Percentiles rank a stretch among this genome's conserved stretches.
These are phyloP conservation scores for Kodamaea restingae DNA, from an alignment of 805 yeast genomes.

Conservation along the genomic window DNA sequence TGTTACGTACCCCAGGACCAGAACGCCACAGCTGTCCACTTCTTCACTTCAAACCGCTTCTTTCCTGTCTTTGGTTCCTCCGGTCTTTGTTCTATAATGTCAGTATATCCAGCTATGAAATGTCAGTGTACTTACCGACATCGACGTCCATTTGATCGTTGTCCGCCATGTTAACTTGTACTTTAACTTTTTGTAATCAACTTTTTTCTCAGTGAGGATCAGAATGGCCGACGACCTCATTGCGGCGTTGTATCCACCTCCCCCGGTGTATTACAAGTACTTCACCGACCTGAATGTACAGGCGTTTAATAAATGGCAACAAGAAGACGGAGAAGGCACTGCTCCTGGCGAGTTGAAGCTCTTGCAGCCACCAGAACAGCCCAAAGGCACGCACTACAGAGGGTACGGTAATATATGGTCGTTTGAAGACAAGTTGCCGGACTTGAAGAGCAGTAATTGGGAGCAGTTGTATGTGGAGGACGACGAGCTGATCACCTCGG, in stretches of 20 bases:
- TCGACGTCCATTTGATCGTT: slow-evolving; percentile 32
- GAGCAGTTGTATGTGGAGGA: slow-evolving; percentile 58
- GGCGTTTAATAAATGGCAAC: slow-evolving; percentile 31
- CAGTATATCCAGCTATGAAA: slow-evolving; percentile 1
- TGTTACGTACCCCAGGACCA: slow-evolving; percentile 95
- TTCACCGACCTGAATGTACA: slow-evolving; percentile 69
- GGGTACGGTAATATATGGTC: slow-evolving; percentile 93
- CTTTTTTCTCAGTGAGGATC: too few relatives aligned
- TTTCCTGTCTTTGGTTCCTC: slow-evolving; percentile 32
- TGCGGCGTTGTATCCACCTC: slow-evolving; percentile 87
- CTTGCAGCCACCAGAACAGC: slow-evolving; percentile 61
- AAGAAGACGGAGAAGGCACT: slow-evolving; percentile 14
- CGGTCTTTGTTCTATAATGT: slow-evolving; percentile 15
- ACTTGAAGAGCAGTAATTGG: slow-evolving; percentile 72
- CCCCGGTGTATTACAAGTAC: slow-evolving; percentile 76
- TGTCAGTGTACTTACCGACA: slow-evolving; percentile 14
- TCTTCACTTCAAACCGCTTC: slow-evolving; percentile 86
- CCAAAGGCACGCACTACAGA: slow-evolving; percentile 63
- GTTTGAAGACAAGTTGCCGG: slow-evolving; percentile 69
- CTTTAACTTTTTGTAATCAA: background rate
- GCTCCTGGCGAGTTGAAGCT: slow-evolving; percentile 48
- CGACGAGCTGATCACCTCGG: slow-evolving; percentile 32
- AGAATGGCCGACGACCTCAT: slow-evolving; percentile 30
- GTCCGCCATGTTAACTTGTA: slow-evolving; percentile 9
- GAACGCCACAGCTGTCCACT: slow-evolving; percentile 99